Conservation (phyloP, 495 filamentous ascomycete species). For the Xylaria intraflava region DNA sequence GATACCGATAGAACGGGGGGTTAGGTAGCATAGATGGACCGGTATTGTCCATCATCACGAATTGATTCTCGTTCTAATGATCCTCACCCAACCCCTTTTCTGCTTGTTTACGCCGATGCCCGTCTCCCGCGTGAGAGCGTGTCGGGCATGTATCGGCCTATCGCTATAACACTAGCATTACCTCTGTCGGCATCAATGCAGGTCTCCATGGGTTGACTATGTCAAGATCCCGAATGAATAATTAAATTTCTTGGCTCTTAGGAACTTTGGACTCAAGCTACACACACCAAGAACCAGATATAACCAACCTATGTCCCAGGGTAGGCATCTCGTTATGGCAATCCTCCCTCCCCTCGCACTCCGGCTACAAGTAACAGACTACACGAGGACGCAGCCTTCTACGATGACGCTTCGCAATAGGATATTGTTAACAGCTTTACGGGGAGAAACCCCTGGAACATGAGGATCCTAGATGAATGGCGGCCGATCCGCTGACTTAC, state of each 20-base stretch:
- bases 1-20: not conserved
- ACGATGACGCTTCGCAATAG: not conserved
- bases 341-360: too few relatives aligned
- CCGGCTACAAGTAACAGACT: too few relatives aligned
- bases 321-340: too few relatives aligned
- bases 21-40: slow-evolving; percentile 11
- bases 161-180: not conserved
- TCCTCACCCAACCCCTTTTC: not conserved
- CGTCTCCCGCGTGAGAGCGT: not conserved
- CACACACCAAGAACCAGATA: too few relatives aligned
- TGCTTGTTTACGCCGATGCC: not conserved
- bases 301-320: too few relatives aligned
- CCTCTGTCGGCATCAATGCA: not conserved
- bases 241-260: too few relatives aligned
- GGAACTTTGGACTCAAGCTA: too few relatives aligned
- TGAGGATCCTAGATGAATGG: not conserved
- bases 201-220: not conserved
- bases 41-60: slow-evolving; percentile 14
- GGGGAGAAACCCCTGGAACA: not conserved
- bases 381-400: not conserved
- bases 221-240: not conserved
- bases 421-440: slow-evolving; percentile 3
- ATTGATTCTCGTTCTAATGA: slow-evolving; percentile 13
- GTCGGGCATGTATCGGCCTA: not conserved
- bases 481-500: not conserved